A percentile compares a stretch with the other conserved stretches of the same genome.
Evolutionary conservation across 768 basidiomycete species (phyloP).

Genomic region (Amanita inopinata): DNA sequence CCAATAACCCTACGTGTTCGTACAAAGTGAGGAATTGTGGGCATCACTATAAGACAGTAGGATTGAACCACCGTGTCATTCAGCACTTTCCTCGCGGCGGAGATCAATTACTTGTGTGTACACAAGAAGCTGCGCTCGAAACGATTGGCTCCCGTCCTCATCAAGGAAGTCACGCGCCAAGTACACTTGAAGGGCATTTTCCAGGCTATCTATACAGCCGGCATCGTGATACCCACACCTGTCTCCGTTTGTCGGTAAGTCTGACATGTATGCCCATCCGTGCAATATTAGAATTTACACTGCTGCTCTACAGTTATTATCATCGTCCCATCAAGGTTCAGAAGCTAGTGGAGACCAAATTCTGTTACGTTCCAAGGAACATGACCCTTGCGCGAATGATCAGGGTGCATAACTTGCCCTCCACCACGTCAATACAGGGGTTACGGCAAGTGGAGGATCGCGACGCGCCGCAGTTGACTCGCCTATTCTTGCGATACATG

Average conservation of each 20-base stretch:
- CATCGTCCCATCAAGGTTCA: conserved; percentile 88
- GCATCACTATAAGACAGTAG: not conserved
- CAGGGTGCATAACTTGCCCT: conserved; percentile 58
- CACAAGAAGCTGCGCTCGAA: conserved; percentile 97
- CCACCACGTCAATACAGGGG: conserved; percentile 40
- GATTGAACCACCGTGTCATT: conserved; percentile 1
- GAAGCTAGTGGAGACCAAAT: conserved; percentile 85
- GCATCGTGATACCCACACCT: conserved; percentile 89
- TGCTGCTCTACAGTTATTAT: conserved; percentile 52
- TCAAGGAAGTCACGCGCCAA: conserved; percentile 94
- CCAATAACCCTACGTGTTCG: conserved; percentile 83
- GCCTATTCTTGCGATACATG: conserved; percentile 72
- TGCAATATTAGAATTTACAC: conserved; percentile 7
- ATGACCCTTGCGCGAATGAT: conserved; percentile 92
- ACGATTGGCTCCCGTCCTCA: conserved; percentile 88
- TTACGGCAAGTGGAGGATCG: conserved; percentile 82
- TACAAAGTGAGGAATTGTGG: conserved; percentile 54
- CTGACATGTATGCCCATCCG: not conserved
- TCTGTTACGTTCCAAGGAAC: conserved; percentile 78
- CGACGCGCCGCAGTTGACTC: conserved; percentile 63
- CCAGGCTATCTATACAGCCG: conserved; percentile 96
- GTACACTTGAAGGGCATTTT: conserved; percentile 85
- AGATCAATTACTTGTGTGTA: conserved; percentile 96
- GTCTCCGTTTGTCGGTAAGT: conserved; percentile 73
- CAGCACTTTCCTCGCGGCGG: conserved; percentile 64